phyloP scores from a whole-genome alignment of 1,139 yeast species.

The Saccharomyces hybrid region DNA sequence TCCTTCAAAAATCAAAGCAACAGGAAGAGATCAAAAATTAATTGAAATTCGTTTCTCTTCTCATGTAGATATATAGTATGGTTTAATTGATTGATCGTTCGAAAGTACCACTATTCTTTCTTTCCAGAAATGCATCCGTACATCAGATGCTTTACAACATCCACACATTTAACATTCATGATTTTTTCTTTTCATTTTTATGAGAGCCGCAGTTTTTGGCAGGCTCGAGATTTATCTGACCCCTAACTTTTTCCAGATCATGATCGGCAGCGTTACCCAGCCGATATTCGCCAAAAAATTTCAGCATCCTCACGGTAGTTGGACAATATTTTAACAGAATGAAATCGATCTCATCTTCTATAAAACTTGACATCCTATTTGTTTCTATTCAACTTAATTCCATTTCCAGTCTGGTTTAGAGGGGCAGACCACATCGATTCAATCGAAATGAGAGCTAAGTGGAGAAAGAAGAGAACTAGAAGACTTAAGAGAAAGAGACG shows the following conservation, averaged over 20 bases:
- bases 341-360: not conserved
- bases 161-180: not conserved
- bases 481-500: conserved; percentile 99
- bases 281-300: not conserved
- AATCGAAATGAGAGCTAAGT: conserved; percentile 72
- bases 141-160: not conserved
- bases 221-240: not conserved
- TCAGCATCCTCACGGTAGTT: not conserved
- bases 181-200: not conserved
- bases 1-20: conserved; percentile 3
- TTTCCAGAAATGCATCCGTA: not conserved
- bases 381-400: conserved; percentile 8
- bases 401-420: conserved; percentile 8
- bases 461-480: conserved; percentile 99
- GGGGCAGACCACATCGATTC: conserved; percentile 17
- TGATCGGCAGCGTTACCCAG: not conserved
- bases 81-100: not conserved
- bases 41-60: not conserved
- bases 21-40: not conserved
- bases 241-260: not conserved
- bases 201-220: not conserved
- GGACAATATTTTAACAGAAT: not conserved
- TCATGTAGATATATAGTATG: not conserved
- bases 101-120: not conserved
- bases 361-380: not conserved